Percentiles rank a stretch among this genome's conserved stretches.
Evolutionary conservation across 2,329 filamentous ascomycete species (phyloP).

Genomic region (Fusarium chaquense): DNA sequence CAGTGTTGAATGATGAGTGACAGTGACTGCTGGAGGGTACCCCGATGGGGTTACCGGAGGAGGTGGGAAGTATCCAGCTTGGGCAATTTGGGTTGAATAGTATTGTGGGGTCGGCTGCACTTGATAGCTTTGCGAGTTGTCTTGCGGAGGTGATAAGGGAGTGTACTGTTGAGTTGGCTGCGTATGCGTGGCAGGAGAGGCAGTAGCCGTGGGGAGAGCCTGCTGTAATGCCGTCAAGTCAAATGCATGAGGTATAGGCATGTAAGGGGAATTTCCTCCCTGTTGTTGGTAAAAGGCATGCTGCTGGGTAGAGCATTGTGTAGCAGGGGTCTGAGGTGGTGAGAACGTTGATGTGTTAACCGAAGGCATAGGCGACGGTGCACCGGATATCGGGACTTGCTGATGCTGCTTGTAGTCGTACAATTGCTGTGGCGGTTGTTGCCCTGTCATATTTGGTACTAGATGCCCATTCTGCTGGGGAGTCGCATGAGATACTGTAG

Average conservation of each 20-base stretch:
- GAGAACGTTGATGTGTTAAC: not conserved
- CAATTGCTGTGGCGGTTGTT: slow-evolving; percentile 1
- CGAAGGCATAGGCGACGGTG: not conserved
- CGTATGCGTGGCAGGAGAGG: not conserved
- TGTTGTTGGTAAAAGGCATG: not conserved
- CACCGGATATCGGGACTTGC: not conserved
- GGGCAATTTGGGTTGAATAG: not conserved
- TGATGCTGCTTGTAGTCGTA: slow-evolving; percentile 6
- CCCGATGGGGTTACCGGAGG: not conserved
- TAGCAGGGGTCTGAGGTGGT: slow-evolving; percentile 3
- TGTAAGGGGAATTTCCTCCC: not conserved
- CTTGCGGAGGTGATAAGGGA: not conserved
- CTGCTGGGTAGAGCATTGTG: not conserved
- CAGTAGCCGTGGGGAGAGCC: slow-evolving; percentile 24
- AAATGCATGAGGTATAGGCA: slow-evolving; percentile 7
- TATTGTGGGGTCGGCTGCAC: not conserved
- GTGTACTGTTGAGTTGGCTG: not conserved
- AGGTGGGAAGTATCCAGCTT: slow-evolving; percentile 12
- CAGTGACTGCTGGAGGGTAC: not conserved
- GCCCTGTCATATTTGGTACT: not conserved
- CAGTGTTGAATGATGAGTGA: not conserved
- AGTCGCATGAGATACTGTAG: not conserved
- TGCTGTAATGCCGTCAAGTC: slow-evolving; percentile 28
- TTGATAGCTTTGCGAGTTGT: not conserved
- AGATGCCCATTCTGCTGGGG: not conserved